Percentiles rank a stretch among this genome's conserved stretches.
Evolutionary conservation across 257 asterid species (phyloP).

Genomic region (Hygrophila difformis): DNA sequence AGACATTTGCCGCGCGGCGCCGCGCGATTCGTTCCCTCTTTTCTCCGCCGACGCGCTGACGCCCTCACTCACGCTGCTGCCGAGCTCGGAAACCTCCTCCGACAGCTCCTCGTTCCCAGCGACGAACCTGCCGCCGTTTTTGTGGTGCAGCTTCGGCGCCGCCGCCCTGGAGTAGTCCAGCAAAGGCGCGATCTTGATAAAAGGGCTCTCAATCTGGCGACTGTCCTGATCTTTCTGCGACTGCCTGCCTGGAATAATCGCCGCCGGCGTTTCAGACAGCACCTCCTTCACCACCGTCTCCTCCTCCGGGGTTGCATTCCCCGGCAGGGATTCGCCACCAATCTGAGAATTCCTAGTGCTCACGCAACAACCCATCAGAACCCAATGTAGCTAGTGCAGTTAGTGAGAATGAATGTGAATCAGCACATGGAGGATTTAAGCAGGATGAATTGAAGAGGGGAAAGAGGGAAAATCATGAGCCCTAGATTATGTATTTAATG

Average conservation of each 20-base stretch:
- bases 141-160: constrained; percentile 1
- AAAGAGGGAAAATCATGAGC: too few species aligned
- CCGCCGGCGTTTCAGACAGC: constrained; percentile 50
- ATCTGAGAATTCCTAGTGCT: constrained; percentile 27
- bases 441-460: too few species aligned
- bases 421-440: too few species aligned
- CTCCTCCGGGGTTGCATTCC: constrained; percentile 30
- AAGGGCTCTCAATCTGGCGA: constrained; percentile 21
- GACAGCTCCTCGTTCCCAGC: constrained; percentile 20
- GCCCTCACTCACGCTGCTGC: constrained; percentile 25
- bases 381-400: too few species aligned
- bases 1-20: constrained; percentile 38
- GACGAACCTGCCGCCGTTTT: constrained; percentile 21
- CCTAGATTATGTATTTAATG: too few species aligned
- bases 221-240: neutral
- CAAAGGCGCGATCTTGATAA: constrained; percentile 30
- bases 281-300: constrained; percentile 74
- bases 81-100: constrained; percentile 33
- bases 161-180: constrained; percentile 1
- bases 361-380: constrained; percentile 65
- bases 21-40: constrained; percentile 15
- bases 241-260: constrained; percentile 15
- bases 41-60: constrained; percentile 29
- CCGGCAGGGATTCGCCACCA: neutral
- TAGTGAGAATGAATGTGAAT: too few species aligned